Evolutionary conservation across 176 grass and related monocot species (phyloP).

Genomic region (Aegilops bicornis): DNA sequence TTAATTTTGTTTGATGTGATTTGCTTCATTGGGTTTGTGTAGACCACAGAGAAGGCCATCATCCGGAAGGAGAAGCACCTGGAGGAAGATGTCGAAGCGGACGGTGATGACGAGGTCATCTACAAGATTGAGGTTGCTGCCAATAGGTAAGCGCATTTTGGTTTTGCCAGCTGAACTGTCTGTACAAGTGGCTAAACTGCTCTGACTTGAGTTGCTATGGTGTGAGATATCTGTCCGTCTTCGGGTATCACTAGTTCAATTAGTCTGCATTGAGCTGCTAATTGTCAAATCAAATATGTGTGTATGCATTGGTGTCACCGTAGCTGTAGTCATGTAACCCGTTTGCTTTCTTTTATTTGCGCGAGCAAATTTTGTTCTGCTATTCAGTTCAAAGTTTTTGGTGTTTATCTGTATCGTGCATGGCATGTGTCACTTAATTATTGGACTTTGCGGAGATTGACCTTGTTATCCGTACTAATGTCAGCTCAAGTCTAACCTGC

Average conservation of each 20-base stretch:
- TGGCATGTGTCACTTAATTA: neutral
- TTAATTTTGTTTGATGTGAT: neutral
- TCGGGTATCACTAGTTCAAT: neutral
- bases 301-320: neutral
- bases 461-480: neutral
- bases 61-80: slow-evolving; percentile 92
- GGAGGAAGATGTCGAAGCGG: slow-evolving; percentile 46
- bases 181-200: neutral
- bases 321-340: neutral
- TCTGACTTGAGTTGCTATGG: neutral
- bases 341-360: neutral
- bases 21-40: neutral
- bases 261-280: slow-evolving; percentile 11
- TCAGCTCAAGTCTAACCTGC: neutral
- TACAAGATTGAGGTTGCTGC: slow-evolving; percentile 91
- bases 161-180: neutral
- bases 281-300: neutral
- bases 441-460: neutral
- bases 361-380: neutral
- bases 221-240: neutral
- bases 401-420: neutral
- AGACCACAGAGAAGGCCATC: slow-evolving; percentile 96
- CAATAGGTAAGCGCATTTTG: slow-evolving; percentile 59
- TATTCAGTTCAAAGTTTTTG: neutral
- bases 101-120: slow-evolving; percentile 82